phyloP scores from a whole-genome alignment of 768 basidiomycete species.

The Lactarius pseudohatsudake region DNA sequence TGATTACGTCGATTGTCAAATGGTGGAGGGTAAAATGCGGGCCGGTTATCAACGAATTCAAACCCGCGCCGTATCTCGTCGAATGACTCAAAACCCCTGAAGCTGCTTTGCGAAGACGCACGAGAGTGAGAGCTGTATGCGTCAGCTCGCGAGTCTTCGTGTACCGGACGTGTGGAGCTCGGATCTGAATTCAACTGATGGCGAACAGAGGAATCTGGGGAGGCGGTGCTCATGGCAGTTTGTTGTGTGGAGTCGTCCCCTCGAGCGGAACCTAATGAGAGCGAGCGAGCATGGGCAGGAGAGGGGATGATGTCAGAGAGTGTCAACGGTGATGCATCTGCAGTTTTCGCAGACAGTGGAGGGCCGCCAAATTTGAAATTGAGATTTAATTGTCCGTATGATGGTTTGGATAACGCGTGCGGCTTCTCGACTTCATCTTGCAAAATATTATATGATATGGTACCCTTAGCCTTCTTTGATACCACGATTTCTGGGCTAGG shows the following conservation, averaged over 20 bases:
- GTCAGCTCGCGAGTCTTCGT: constrained; percentile 31
- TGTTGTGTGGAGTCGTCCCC: constrained; percentile 36
- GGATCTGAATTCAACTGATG: constrained; percentile 47
- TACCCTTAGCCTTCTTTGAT: constrained; percentile 7
- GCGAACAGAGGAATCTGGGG: constrained; percentile 37
- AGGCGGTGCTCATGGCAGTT: constrained; percentile 32
- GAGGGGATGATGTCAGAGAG: constrained; percentile 78
- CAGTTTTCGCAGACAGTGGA: constrained; percentile 26
- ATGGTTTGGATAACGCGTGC: constrained; percentile 42
- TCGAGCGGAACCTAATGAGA: constrained; percentile 45
- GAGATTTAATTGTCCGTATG: constrained; percentile 65
- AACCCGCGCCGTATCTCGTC: constrained; percentile 78
- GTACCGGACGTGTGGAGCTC: constrained; percentile 39
- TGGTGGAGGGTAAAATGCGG: constrained; percentile 58
- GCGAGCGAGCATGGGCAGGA: constrained; percentile 48
- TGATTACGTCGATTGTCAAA: constrained; percentile 42
- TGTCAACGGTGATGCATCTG: constrained; percentile 46
- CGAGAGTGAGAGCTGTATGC: constrained; percentile 36
- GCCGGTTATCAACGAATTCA: constrained; percentile 63
- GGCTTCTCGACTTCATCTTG: constrained; percentile 25
- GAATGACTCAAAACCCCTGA: constrained; percentile 71
- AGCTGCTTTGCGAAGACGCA: constrained; percentile 56
- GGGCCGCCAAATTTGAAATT: constrained; percentile 76
- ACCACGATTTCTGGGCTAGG: constrained; percentile 28
- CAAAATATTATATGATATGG: constrained; percentile 6